Percentiles rank a stretch among this genome's conserved stretches.
These are phyloP conservation scores for Nematocida sp. DNA, from an alignment of 371 early-diverging fungal species.

Conservation along the genomic window DNA sequence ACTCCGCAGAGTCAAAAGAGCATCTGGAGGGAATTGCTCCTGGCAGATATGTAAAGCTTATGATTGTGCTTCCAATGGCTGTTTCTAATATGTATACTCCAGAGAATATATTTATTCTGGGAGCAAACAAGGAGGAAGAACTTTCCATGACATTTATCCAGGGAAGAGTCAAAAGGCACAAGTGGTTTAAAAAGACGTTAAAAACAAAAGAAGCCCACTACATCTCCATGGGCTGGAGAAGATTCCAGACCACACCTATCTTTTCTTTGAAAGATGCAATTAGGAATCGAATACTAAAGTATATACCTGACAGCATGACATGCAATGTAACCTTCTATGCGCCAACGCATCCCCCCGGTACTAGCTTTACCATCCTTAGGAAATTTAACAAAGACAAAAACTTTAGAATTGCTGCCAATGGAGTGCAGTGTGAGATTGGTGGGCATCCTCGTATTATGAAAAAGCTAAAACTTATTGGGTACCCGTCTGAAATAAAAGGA, in stretches of 20 bases:
- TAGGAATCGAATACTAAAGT: constrained; percentile 91
- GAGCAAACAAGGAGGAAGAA: constrained; percentile 54
- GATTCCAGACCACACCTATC: constrained; percentile 89
- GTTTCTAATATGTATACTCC: constrained; percentile 27
- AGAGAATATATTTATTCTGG: constrained; percentile 54
- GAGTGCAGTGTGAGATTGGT: constrained; percentile 34
- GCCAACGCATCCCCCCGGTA: constrained; percentile 48
- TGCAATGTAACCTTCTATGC: constrained; percentile 66
- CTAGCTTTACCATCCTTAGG: constrained; percentile 44
- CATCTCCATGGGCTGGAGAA: constrained; percentile 93
- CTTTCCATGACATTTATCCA: constrained; percentile 56
- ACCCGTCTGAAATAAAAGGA: constrained; percentile 83
- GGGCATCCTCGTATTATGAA: constrained; percentile 71
- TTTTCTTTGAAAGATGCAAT: constrained; percentile 78
- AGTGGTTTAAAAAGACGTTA: constrained; percentile 88
- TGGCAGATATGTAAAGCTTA: constrained; percentile 64
- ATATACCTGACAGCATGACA: constrained; percentile 72
- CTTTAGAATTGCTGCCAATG: constrained; percentile 57
- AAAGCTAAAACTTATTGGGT: constrained; percentile 93
- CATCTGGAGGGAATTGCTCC: constrained; percentile 57
- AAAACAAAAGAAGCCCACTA: constrained; percentile 94
- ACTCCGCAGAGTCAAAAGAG: constrained; percentile 45
- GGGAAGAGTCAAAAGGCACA: constrained; percentile 80
- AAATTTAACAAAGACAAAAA: constrained; percentile 49
- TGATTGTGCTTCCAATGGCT: constrained; percentile 17